These are phyloP conservation scores for Suillus alpinus DNA, from an alignment of 768 basidiomycete species.

Conservation along the genomic window DNA sequence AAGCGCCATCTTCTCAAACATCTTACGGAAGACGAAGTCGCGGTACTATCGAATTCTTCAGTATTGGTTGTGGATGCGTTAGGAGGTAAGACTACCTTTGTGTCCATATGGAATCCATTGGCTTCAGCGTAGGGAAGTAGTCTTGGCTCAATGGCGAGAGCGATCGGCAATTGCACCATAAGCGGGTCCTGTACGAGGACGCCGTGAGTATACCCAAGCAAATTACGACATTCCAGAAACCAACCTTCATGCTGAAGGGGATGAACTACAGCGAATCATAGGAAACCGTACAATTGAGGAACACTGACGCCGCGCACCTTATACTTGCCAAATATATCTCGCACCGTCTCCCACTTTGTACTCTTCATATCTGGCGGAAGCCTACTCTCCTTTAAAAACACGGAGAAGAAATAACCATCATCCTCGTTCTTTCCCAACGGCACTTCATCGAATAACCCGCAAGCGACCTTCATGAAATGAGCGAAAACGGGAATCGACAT, in stretches of 20 bases:
- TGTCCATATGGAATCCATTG: constrained; percentile 79
- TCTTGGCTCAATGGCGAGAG: constrained; percentile 72
- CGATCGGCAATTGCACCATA: constrained; percentile 74
- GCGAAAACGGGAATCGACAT: constrained; percentile 59
- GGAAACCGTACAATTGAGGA: constrained; percentile 3
- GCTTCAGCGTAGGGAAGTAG: constrained; percentile 66
- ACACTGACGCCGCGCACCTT: constrained; percentile 41
- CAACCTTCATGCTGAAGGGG: constrained; percentile 70
- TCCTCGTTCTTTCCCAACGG: constrained; percentile 73
- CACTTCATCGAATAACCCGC: constrained; percentile 60
- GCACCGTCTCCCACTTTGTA: constrained; percentile 62
- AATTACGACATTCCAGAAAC: constrained; percentile 7
- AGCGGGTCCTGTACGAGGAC: constrained; percentile 60
- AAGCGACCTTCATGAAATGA: constrained; percentile 60
- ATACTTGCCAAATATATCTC: constrained; percentile 66
- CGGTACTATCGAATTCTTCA: constrained; percentile 52
- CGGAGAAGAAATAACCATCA: constrained; percentile 63
- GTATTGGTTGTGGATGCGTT: constrained; percentile 1
- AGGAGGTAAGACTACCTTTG: constrained; percentile 46
- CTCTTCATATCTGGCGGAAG: constrained; percentile 56
- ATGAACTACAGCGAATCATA: constrained; percentile 55
- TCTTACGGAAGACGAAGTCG: constrained; percentile 84
- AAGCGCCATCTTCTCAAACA: constrained; percentile 61
- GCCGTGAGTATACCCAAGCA: constrained; percentile 7
- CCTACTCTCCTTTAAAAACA: constrained; percentile 69